These are phyloP conservation scores for Coccomyxa sp. DNA, from an alignment of 139 green algal species.

Conservation along the genomic window DNA sequence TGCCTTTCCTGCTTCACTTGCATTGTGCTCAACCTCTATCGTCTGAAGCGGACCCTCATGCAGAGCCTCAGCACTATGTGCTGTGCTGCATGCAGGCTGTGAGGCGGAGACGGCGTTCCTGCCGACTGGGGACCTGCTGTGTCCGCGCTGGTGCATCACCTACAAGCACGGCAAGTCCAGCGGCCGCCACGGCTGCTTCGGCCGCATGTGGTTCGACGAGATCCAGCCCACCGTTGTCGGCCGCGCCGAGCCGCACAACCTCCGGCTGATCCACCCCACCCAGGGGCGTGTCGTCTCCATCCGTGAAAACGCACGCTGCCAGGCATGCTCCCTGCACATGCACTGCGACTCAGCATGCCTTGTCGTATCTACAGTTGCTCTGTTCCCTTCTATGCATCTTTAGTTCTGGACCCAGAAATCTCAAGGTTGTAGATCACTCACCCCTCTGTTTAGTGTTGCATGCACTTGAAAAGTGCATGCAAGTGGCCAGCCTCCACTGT, in stretches of 20 bases:
- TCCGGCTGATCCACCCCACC: slow-evolving; percentile 58
- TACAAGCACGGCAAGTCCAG: slow-evolving; percentile 48
- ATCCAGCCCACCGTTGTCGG: slow-evolving; percentile 70
- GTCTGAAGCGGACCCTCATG: too few relatives aligned
- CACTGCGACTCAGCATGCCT: background rate
- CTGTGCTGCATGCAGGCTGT: slow-evolving; percentile 36
- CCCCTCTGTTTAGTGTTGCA: too few relatives aligned
- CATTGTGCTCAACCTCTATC: too few relatives aligned
- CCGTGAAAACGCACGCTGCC: slow-evolving; percentile 61
- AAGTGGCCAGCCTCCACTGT: too few relatives aligned
- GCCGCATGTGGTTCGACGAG: slow-evolving; percentile 41
- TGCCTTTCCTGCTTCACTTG: too few relatives aligned
- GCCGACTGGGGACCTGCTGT: slow-evolving; percentile 48
- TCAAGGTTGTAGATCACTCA: too few relatives aligned
- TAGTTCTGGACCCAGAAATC: too few relatives aligned
- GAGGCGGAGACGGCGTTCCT: slow-evolving; percentile 31
- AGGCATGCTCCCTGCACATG: slow-evolving; percentile 25
- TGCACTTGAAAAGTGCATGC: too few relatives aligned
- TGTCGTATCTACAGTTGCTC: background rate
- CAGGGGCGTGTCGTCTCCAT: slow-evolving; percentile 67
- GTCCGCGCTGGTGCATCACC: slow-evolving; percentile 62
- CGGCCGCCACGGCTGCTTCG: slow-evolving; percentile 55
- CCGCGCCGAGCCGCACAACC: slow-evolving; percentile 80
- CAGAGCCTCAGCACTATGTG: background rate
- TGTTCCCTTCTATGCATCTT: background rate